Base-by-base conservation (phyloP, 2,329 filamentous ascomycete genomes). In the Phialophora chinensis region DNA sequence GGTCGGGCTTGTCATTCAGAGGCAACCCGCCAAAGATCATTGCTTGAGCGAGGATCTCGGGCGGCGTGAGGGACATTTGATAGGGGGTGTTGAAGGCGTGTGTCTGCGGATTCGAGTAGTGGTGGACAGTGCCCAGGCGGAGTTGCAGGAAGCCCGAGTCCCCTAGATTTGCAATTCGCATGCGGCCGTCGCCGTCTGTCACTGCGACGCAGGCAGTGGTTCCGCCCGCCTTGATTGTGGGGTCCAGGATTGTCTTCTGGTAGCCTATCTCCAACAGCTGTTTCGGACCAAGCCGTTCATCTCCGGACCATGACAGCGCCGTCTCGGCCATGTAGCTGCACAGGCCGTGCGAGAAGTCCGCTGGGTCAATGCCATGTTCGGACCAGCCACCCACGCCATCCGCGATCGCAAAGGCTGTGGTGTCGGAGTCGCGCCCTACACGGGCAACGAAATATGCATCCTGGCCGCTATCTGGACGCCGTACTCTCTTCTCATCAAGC, bases 11-110 rank as follows among this genome's bases (percentile, higher is more conserved):
- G 79, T 99, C 95, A 76, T 90, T 89, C 29, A 97, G 86, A 69
- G 91, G 91, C 1, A 86, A 84, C 53, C 92, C 92, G 23, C 94
- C 94, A 77, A 97, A 98, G 31, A 92, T 87, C 12, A 89, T 87
- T 73, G 93, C 90, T 73, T 95, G 91, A 25, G 88, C 87, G 64
- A 92, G 86, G 79, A 97, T 89, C 72, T 86, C 87, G 3, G 90
- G 87, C 0, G 95, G 94, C 7, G 97, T 89, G 61, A 97, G 88
- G 62, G 92, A 94, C 49, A 99, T 86, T 78, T 99, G 95, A 76
- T 91, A 99, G 0, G 95, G 95, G 0, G 95, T 98, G 79, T 99
- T 99, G 85, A 99, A 99, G 52, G 90, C 93, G 78, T 99, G 95
- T 0, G 93, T 97, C 79, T 99, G 95, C 27, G 92, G 90, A 56